Percentiles rank a stretch among this genome's conserved stretches.
Conservation (phyloP, 1,139 yeast genomes). For the Sugiyamaella japonica region DNA sequence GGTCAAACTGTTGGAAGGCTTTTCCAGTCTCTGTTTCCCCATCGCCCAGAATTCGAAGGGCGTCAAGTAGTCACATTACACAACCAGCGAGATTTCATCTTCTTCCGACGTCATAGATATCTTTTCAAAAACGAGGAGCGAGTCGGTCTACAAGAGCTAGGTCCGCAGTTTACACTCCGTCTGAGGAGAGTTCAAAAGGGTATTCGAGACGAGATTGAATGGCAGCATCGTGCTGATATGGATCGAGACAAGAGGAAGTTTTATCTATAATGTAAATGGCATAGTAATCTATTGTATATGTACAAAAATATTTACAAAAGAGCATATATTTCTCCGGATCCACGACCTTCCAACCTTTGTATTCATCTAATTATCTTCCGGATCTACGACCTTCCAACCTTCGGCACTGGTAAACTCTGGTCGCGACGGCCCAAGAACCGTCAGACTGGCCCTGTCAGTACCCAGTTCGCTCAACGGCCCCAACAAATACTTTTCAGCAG, state of each 20-base stretch:
- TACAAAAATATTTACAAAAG: conserved; percentile 15
- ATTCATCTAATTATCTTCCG: conserved; percentile 22
- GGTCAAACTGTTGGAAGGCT: conserved; percentile 91
- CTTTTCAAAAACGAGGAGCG: conserved; percentile 83
- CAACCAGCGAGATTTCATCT: conserved; percentile 92
- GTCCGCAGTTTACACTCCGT: conserved; percentile 92
- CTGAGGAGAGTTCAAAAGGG: conserved; percentile 89
- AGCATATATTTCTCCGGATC: conserved; percentile 25
- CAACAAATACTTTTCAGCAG: conserved; percentile 59
- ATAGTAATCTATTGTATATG: background rate
- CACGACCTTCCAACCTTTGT: conserved; percentile 41
- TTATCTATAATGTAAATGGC: conserved; percentile 70
- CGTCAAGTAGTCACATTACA: conserved; percentile 94
- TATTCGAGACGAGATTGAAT: conserved; percentile 83
- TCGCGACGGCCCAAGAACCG: conserved; percentile 56
- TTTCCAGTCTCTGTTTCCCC: conserved; percentile 90
- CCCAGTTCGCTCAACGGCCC: conserved; percentile 30
- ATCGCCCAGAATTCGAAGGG: conserved; percentile 89
- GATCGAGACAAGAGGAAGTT: conserved; percentile 94
- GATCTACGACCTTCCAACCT: conserved; percentile 41
- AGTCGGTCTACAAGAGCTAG: conserved; percentile 93
- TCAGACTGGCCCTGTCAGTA: conserved; percentile 38
- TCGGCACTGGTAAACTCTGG: conserved; percentile 39
- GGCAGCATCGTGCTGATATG: conserved; percentile 97
- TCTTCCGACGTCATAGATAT: conserved; percentile 93